A percentile compares a stretch with the other conserved stretches of the same genome.
phyloP scores from a whole-genome alignment of 768 basidiomycete genomes.

The Amanita pallidorosea region DNA sequence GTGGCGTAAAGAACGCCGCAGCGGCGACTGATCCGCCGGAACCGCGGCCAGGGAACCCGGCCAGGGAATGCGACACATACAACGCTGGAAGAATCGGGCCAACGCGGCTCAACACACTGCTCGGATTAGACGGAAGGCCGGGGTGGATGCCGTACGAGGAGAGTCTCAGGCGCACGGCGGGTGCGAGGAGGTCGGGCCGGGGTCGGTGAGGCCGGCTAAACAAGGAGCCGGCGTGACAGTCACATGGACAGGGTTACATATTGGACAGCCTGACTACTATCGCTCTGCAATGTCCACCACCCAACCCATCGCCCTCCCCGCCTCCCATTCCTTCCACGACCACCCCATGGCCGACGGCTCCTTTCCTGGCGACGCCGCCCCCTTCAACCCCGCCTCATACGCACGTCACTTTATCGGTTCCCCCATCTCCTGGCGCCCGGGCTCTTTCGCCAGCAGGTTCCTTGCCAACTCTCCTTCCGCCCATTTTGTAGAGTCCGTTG shows the following conservation, averaged over 20 bases:
- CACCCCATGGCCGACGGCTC: conserved; percentile 39
- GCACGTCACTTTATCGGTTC: conserved; percentile 61
- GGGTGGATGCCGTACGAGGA: background rate
- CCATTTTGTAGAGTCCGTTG: conserved; percentile 55
- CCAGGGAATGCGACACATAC: too few relatives aligned
- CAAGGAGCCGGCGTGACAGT: background rate
- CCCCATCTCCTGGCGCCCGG: conserved; percentile 59
- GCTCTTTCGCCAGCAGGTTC: conserved; percentile 55
- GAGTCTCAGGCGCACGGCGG: background rate
- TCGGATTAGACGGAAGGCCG: background rate
- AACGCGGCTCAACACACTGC: background rate
- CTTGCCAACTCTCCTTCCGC: conserved; percentile 56
- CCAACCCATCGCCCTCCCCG: conserved; percentile 38
- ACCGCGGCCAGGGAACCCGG: background rate
- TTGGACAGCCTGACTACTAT: conserved; percentile 5
- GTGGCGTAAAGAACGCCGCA: background rate
- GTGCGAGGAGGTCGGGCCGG: background rate
- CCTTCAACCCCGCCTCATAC: conserved; percentile 61
- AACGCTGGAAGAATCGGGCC: too few relatives aligned
- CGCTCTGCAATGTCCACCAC: conserved; percentile 16
- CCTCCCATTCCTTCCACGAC: conserved; percentile 14
- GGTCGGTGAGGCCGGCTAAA: background rate
- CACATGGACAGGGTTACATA: conserved; percentile 3
- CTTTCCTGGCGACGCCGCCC: conserved; percentile 32
- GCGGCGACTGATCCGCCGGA: background rate